Evolutionary conservation across 495 filamentous ascomycete species (phyloP), one percentile per base, ranked within the genome.

Genomic region (Penicillium psychrofluorescens): DNA sequence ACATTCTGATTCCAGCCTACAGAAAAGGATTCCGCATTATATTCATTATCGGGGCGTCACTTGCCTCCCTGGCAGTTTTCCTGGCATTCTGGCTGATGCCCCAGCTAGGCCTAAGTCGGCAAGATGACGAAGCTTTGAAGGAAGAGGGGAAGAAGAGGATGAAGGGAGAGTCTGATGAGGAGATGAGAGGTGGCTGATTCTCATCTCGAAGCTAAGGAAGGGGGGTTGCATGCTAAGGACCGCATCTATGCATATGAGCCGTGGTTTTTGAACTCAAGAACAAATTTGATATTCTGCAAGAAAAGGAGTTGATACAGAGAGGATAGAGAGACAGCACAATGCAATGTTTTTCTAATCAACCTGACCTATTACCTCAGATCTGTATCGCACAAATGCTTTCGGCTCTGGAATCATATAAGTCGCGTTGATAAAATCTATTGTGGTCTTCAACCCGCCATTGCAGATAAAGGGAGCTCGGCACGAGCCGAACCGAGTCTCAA

Each of bases 11-110:
- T 15, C 68, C 70, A 0, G 71, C 70, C 0, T 78, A 78, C 38
- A 62, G 66, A 33, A 61, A 53, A 13, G 75, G 73, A 2, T 77
- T 78, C 41, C 57, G 66, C 11, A 67, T 73, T 22, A 71, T 78
- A 36, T 78, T 77, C 40, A 48, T 74, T 6, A 56, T 75, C 3
- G 68, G 71, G 2, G 72, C 74, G 6, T 61, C 54, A 0, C 41
- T 78, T 10, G 61, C 72, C n/a, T 68, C 67, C 0, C 33, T 74
- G 6, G 69, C 72, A 8, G 69, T 75, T 39, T 38, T 67, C 8
- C 38, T 78, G 28, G 63, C 74, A 8, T 52, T 54, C 38, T 59
- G 54, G 38, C 54, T 76, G 27, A 71, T 78, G 61, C 71, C 69
- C 7, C 70, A 77, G 41, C 57, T 76, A 28, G 58, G 59, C 8